Conservation (phyloP, 257 asterid genomes). For the Nicotiana benthamiana region DNA sequence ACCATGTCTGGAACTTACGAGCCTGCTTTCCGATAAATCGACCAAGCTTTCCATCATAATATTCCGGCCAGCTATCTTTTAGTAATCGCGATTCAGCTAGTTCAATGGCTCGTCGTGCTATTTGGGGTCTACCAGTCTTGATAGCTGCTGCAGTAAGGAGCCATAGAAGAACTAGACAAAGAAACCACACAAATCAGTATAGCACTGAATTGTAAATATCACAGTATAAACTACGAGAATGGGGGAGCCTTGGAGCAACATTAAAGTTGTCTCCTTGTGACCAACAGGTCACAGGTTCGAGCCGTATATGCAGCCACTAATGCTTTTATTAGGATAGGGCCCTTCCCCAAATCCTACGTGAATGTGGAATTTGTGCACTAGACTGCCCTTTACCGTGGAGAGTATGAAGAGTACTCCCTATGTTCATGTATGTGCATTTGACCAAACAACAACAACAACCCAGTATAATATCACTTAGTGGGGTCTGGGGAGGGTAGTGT, state of each 20-base stretch:
- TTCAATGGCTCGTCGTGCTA: slow-evolving; percentile 73
- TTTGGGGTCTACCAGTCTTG: slow-evolving; percentile 80
- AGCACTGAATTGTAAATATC: neutral
- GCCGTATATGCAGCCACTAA: no score
- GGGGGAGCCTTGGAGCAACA: no score
- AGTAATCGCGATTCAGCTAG: slow-evolving; percentile 54
- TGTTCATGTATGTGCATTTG: neutral
- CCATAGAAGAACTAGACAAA: slow-evolving; percentile 67
- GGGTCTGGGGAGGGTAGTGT: no score
- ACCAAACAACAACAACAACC: no score
- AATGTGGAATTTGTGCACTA: no score
- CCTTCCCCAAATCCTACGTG: no score
- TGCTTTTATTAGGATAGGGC: no score
- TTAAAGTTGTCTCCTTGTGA: no score
- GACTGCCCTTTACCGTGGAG: neutral
- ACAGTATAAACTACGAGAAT: neutral
- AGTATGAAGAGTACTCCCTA: neutral
- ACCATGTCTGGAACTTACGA: slow-evolving; percentile 85
- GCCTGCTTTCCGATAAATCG: slow-evolving; percentile 80
- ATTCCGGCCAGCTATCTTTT: slow-evolving; percentile 77
- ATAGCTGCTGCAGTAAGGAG: slow-evolving; percentile 86
- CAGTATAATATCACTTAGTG: no score
- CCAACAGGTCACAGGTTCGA: no score
- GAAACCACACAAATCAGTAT: neutral
- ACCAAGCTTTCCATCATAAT: slow-evolving; percentile 74